Evolutionary conservation across 345 rosid species (phyloP).

Genomic region (Acer yangbiense): DNA sequence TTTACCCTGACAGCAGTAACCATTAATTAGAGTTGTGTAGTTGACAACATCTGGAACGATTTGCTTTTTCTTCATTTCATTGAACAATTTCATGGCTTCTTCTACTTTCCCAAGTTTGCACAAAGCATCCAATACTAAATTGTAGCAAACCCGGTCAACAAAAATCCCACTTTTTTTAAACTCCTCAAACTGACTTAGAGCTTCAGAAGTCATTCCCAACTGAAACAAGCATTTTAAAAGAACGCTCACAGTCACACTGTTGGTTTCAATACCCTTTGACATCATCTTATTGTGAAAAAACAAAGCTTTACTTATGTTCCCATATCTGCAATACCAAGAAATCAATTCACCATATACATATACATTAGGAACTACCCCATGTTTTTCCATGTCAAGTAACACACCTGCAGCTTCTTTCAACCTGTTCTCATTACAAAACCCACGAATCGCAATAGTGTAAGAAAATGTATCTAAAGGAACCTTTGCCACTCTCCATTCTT

Average conservation of each 20-base stretch:
- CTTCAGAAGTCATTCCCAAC: slow-evolving; percentile 45
- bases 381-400: slow-evolving; percentile 48
- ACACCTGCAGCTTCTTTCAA: slow-evolving; percentile 52
- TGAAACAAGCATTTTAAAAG: slow-evolving; percentile 62
- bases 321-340: slow-evolving; percentile 44
- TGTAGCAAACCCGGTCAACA: slow-evolving; percentile 61
- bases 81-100: slow-evolving; percentile 48
- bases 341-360: slow-evolving; percentile 47
- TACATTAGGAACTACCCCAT: slow-evolving; percentile 48
- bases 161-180: slow-evolving; percentile 42
- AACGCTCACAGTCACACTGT: slow-evolving; percentile 50
- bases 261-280: slow-evolving; percentile 49
- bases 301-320: slow-evolving; percentile 52
- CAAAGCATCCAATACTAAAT: slow-evolving; percentile 51
- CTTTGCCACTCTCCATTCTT: slow-evolving; percentile 23
- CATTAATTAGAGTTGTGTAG: slow-evolving; percentile 72
- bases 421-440: slow-evolving; percentile 63
- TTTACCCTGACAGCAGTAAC: slow-evolving; percentile 59
- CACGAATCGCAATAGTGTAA: slow-evolving; percentile 48
- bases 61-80: slow-evolving; percentile 55
- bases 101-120: slow-evolving; percentile 66
- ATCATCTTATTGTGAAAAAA: slow-evolving; percentile 45
- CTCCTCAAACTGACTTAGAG: slow-evolving; percentile 37
- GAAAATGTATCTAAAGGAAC: slow-evolving; percentile 41
- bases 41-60: slow-evolving; percentile 57